Conservation (phyloP, 1,284 basidiomycete genomes). For the Chiua sp. region DNA sequence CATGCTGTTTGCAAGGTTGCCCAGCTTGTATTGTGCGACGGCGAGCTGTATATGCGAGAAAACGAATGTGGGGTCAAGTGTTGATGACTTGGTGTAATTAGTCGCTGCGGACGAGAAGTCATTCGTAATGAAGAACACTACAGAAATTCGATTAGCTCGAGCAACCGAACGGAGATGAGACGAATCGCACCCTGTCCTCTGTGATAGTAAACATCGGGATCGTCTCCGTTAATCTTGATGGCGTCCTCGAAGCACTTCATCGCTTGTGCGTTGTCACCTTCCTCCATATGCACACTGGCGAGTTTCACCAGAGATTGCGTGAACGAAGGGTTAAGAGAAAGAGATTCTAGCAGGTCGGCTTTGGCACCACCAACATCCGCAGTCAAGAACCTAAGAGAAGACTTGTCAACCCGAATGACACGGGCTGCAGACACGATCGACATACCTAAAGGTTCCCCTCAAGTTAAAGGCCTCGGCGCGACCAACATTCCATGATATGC, state of each 20-base stretch:
- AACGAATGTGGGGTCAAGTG: constrained; percentile 85
- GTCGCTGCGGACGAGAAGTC: constrained; percentile 87
- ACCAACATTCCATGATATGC: constrained; percentile 77
- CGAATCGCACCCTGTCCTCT: constrained; percentile 84
- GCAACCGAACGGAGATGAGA: background rate
- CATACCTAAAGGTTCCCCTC: constrained; percentile 93
- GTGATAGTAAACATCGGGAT: constrained; percentile 99
- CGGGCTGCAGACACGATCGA: constrained; percentile 8
- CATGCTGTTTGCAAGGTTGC: constrained; percentile 82
- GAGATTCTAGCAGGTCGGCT: constrained; percentile 81
- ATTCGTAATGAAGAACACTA: constrained; percentile 96
- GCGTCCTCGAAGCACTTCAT: constrained; percentile 95
- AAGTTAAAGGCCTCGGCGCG: constrained; percentile 93
- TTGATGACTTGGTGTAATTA: constrained; percentile 90
- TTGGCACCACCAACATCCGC: constrained; percentile 89
- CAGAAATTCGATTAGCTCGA: constrained; percentile 5
- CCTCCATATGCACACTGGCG: constrained; percentile 98
- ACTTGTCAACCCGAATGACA: background rate
- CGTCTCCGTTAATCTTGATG: constrained; percentile 80
- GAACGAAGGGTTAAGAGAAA: constrained; percentile 75
- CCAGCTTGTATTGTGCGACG: constrained; percentile 96
- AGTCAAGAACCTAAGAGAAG: constrained; percentile 75
- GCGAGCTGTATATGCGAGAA: constrained; percentile 98
- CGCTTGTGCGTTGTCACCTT: constrained; percentile 79
- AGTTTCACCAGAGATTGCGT: constrained; percentile 98